Base-by-base conservation (phyloP, 257 asterid species). In the Petunia secreta region DNA sequence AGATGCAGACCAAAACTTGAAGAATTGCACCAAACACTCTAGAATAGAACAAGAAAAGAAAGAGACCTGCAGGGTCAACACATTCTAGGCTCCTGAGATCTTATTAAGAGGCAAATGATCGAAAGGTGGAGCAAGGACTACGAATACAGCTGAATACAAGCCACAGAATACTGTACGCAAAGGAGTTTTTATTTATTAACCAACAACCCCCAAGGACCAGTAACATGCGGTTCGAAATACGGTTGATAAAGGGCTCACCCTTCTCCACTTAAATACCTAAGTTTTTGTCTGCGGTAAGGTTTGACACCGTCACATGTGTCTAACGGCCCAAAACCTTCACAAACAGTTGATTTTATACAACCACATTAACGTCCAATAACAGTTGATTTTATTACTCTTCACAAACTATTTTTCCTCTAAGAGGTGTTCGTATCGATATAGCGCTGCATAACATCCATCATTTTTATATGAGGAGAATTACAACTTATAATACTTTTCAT, bases 51-150 rank as follows among this genome's bases (percentile, higher is more conserved):
- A 43, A 67, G 41, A 67, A 63, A 59, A 8, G 1, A 63, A 54
- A 62, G 41, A 39, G 3, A 7, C 1, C 1, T 3, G 2, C 40
- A 41, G 14, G 38, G 2, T 41, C 55, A 67, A 66, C 7, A 40
- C 1, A 66, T 66, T 62, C 75, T 66, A 37, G 75, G n/a, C 8
- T 67, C 38, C 39, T 43, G 75, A 67, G 39, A 67, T 41, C 39
- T 3, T 41, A 67, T 41, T 41, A 40, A 40, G 75, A 66, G 0
- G 7, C 50, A 5, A 38, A 66, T 15, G 13, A 66, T 41, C 41
- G 54, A 54, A 41, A 6, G 1, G 1, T 40, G 75, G 38, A 66
- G 38, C 3, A 41, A 1, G 40, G 38, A 10, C 54, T 66, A 1
- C 40, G 1, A 7, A 7, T 1, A 38, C 75, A 68, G n/a, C 75